phyloP scores from a whole-genome alignment of 768 basidiomycete species.

The Boletus rufocinnamomeus region DNA sequence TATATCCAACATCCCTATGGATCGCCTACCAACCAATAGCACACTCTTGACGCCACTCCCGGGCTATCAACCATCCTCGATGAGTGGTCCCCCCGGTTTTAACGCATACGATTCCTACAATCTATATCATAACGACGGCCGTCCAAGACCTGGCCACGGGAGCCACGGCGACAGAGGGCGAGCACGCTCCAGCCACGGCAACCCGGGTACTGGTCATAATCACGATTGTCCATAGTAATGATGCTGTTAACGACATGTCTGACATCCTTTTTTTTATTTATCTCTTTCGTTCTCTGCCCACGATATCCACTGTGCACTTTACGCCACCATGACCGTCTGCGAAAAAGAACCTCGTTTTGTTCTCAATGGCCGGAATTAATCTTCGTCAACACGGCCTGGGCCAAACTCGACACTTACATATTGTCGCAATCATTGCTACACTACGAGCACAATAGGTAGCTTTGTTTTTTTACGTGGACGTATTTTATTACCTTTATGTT shows the following conservation, averaged over 20 bases:
- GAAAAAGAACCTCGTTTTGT: constrained; percentile 9
- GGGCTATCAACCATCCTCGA: constrained; percentile 51
- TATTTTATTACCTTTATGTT: constrained; percentile 35
- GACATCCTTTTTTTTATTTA: neutral
- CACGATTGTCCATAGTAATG: constrained; percentile 13
- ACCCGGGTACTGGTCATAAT: constrained; percentile 8
- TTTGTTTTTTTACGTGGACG: constrained; percentile 23
- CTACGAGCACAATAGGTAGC: constrained; percentile 19
- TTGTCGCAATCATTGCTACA: constrained; percentile 8
- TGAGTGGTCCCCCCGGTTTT: constrained; percentile 21
- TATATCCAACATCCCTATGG: constrained; percentile 25
- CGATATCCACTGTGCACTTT: constrained; percentile 4
- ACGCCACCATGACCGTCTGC: constrained; percentile 6
- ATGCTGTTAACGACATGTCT: neutral
- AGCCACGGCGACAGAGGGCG: constrained; percentile 29
- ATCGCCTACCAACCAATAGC: constrained; percentile 60
- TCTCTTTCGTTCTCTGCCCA: constrained; percentile 1
- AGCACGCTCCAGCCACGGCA: constrained; percentile 22
- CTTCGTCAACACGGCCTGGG: neutral
- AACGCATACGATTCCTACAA: constrained; percentile 34
- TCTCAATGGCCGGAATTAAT: constrained; percentile 10
- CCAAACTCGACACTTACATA: constrained; percentile 5
- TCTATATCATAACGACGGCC: constrained; percentile 41
- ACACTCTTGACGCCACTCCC: constrained; percentile 72
- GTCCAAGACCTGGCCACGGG: constrained; percentile 41